Base-by-base conservation (phyloP, 495 filamentous ascomycete genomes). In the Penicillium canescens region DNA sequence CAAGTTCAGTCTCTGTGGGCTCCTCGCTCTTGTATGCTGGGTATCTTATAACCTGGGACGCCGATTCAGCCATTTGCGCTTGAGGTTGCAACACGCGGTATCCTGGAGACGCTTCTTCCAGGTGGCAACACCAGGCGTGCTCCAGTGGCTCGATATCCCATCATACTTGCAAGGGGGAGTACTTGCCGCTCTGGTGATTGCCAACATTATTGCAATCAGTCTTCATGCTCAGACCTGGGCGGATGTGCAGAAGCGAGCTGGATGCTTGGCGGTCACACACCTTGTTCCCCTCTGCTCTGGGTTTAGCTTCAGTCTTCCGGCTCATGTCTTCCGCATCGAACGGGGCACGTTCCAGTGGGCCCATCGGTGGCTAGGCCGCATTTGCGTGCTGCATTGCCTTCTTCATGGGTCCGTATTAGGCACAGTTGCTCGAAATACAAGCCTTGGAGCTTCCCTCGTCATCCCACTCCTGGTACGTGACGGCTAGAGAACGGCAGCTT, bases 211-310 rank as follows among this genome's bases (percentile, higher is more conserved):
- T 43, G 28, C 40, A 23, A 2, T 44, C 31, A 44, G 31, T 40
- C 4, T 52, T 37, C 40, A 36, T 43, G 12, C 16, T 28, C 40
- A 18, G 16, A 7, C 24, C 11, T 52, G 26, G 39, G 49, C 49
- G 40, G 49, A 44, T 16, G 40, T 52, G 49, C 49, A 52, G 18
- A 18, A 18, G 18, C 18, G 18, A 18, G 18, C 18, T 1, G 18
- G 18, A 18, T 18, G 18, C 18, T 37, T 52, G 39, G 49, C 28
- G 34, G 49, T 52, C 36, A 52, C 31, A 16, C 28, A 43, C 42
- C 39, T 43, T 52, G 39, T 45, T 34, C 49, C 49, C 26, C 40
- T 52, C 31, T 52, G 16, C 33, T 35, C 49, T 8, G 40, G 49
- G 6, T 44, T 38, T 28, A 52, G 40, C 26, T 34, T 52, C 40